Percentiles rank a stretch among this genome's conserved stretches.
Evolutionary conservation across 768 basidiomycete species (phyloP).

Genomic region (Phaeotremella fagi): DNA sequence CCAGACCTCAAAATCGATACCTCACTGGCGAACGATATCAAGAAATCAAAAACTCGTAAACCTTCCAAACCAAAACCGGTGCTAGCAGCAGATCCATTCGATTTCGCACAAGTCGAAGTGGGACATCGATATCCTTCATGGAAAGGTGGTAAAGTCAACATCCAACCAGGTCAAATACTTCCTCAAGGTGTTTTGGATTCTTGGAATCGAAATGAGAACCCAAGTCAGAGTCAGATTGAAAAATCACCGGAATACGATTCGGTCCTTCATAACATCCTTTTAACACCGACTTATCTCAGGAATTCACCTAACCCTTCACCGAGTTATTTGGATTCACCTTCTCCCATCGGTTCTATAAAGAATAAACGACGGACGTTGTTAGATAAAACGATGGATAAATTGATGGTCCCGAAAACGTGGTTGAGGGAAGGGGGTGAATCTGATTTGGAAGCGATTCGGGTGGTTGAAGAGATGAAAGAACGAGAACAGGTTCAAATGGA

Average conservation of each 20-base stretch:
- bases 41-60: conserved; percentile 4
- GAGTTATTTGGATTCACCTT: not conserved
- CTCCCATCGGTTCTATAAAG: not conserved
- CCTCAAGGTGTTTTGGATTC: conserved; percentile 6
- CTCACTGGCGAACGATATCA: not conserved
- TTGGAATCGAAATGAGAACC: not conserved
- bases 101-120: conserved; percentile 11
- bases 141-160: conserved; percentile 38
- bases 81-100: conserved; percentile 22
- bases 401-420: conserved; percentile 5
- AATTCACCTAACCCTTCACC: conserved; percentile 10
- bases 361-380: conserved; percentile 19
- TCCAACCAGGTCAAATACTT: conserved; percentile 34
- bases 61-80: not conserved
- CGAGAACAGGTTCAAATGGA: conserved; percentile 34
- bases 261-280: conserved; percentile 35
- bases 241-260: conserved; percentile 24
- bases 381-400: conserved; percentile 11
- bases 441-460: conserved; percentile 6
- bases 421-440: conserved; percentile 10
- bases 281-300: conserved; percentile 35
- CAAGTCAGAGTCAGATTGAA: not conserved
- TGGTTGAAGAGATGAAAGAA: conserved; percentile 19
- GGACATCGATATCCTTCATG: conserved; percentile 38
- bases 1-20: not conserved